phyloP scores from a whole-genome alignment of 345 rosid species.

The Rhodamnia rubescens region DNA sequence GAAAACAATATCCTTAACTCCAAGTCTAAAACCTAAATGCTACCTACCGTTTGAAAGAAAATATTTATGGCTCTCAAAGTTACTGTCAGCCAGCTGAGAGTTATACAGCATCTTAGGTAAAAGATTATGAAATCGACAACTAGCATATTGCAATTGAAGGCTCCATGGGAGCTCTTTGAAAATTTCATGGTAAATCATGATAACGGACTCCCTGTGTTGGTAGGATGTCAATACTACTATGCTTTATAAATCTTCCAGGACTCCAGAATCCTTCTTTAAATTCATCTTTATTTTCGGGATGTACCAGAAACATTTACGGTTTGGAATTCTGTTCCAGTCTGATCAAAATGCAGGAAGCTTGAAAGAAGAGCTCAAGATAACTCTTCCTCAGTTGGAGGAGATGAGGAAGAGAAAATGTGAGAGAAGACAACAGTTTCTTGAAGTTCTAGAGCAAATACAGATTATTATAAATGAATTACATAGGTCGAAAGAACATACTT shows the following conservation, averaged over 20 bases:
- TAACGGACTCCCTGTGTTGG: not conserved
- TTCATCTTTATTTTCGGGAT: not conserved
- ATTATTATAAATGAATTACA: constrained; percentile 47
- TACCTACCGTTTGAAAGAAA: not conserved
- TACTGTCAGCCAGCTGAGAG: not conserved
- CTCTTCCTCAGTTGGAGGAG: constrained; percentile 83
- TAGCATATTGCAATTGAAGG: not conserved
- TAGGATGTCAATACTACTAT: not conserved
- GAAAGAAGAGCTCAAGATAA: constrained; percentile 67
- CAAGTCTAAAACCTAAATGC: not conserved
- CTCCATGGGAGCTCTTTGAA: not conserved
- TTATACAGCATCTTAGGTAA: not conserved
- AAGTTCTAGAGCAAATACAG: constrained; percentile 46
- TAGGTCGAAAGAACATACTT: constrained; percentile 25
- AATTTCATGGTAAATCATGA: not conserved
- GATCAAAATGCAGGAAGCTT: constrained; percentile 74
- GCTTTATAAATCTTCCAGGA: not conserved
- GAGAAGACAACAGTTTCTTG: constrained; percentile 66
- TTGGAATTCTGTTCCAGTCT: constrained; percentile 26
- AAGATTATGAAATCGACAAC: not conserved
- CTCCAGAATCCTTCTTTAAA: not conserved
- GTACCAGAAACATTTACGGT: not conserved
- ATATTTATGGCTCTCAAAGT: not conserved
- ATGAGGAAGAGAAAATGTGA: constrained; percentile 67
- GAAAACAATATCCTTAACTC: not conserved